phyloP scores from a whole-genome alignment of 176 grass and related monocot genomes.

The Aegilops longissima region DNA sequence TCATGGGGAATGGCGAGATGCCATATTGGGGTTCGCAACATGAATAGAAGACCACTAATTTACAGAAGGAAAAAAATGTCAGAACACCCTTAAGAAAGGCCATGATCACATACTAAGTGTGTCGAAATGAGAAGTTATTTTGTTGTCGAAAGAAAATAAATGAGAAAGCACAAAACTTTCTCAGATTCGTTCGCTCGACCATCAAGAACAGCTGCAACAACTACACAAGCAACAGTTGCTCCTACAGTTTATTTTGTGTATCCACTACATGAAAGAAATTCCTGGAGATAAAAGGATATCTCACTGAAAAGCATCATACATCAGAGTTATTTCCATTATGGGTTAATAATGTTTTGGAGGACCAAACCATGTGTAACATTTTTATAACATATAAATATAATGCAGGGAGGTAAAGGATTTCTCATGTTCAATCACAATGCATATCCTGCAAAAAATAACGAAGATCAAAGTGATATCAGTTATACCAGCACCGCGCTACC shows the following conservation, averaged over 20 bases:
- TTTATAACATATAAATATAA: background rate
- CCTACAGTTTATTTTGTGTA: constrained; percentile 55
- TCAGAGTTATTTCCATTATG: background rate
- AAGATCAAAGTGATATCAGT: constrained; percentile 25
- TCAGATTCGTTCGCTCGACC: constrained; percentile 59
- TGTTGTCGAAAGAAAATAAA: too few relatives aligned
- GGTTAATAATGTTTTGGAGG: background rate
- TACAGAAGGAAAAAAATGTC: background rate
- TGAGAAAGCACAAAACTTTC: too few relatives aligned
- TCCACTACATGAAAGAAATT: background rate
- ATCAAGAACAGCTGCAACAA: constrained; percentile 93
- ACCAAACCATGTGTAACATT: background rate
- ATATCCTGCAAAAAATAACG: background rate
- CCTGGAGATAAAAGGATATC: background rate
- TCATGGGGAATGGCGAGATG: background rate
- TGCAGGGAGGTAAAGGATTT: background rate
- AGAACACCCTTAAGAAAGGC: background rate
- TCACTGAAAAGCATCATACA: constrained; percentile 8
- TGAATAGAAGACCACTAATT: too few relatives aligned
- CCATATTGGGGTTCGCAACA: background rate
- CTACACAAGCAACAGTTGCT: constrained; percentile 92
- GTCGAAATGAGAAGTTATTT: too few relatives aligned
- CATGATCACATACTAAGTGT: background rate
- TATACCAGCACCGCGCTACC: constrained; percentile 94
- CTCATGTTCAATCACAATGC: background rate